These are phyloP conservation scores for Urostyla sp. DNA, from an alignment of 73 alveolate species.

Conservation along the genomic window DNA sequence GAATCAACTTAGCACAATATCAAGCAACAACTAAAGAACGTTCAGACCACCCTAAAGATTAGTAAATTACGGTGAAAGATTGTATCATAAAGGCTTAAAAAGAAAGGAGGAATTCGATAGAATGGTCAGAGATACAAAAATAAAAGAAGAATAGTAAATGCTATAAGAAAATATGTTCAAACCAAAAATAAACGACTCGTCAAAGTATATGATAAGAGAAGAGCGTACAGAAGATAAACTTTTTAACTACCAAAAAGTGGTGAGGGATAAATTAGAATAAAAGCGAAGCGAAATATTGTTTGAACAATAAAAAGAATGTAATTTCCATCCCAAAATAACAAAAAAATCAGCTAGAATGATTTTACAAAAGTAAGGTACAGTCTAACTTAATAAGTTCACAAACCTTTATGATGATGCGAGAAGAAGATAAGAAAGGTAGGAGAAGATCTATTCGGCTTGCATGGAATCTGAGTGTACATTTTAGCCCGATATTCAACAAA, in stretches of 20 bases:
- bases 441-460: slow-evolving; percentile 57
- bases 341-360: slow-evolving; percentile 15
- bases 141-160: slow-evolving; percentile 42
- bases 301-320: slow-evolving; percentile 26
- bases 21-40: no score
- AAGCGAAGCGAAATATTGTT: slow-evolving; percentile 48
- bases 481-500: slow-evolving; percentile 52
- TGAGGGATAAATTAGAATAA: slow-evolving; percentile 51
- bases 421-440: slow-evolving; percentile 64
- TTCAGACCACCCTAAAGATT: no score
- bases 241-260: slow-evolving; percentile 37
- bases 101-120: slow-evolving; percentile 68
- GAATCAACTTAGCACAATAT: not conserved
- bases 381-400: slow-evolving; percentile 37
- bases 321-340: slow-evolving; percentile 33
- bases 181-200: slow-evolving; percentile 52
- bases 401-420: slow-evolving; percentile 66
- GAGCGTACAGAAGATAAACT: slow-evolving; percentile 46
- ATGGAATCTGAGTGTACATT: slow-evolving; percentile 69
- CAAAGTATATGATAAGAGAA: slow-evolving; percentile 15
- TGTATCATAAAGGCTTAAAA: slow-evolving; percentile 66
- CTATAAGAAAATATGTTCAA: slow-evolving; percentile 46
- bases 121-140: slow-evolving; percentile 37
- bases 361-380: slow-evolving; percentile 18
- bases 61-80: slow-evolving; percentile 64